These are phyloP conservation scores for Erodium moschatum DNA, from an alignment of 441 rosid genomes.

Conservation along the genomic window DNA sequence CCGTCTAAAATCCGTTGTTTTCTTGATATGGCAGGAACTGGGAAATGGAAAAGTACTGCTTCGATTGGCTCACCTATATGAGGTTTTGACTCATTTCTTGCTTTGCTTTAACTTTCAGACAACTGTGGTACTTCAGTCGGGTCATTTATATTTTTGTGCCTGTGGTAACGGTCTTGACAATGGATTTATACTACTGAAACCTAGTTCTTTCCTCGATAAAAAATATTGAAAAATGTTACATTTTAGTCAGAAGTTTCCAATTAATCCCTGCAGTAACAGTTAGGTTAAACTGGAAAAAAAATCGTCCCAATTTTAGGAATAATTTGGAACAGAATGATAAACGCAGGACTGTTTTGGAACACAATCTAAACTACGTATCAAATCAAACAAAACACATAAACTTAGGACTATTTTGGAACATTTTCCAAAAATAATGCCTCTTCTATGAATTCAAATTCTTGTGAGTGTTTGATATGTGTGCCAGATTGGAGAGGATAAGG, in stretches of 20 bases:
- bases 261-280: not conserved
- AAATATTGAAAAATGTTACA: not conserved
- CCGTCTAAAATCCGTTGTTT: conserved; percentile 8
- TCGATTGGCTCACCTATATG: conserved; percentile 63
- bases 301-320: too few relatives aligned
- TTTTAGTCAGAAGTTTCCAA: not conserved
- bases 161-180: too few relatives aligned
- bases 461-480: conserved; percentile 5
- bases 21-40: conserved; percentile 38
- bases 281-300: not conserved
- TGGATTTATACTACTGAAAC: not conserved
- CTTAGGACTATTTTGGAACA: not conserved
- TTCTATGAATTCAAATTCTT: conserved; percentile 5
- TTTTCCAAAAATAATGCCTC: not conserved
- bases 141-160: too few relatives aligned
- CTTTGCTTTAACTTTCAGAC: not conserved
- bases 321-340: too few relatives aligned
- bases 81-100: conserved; percentile 32
- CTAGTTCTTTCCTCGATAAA: not conserved
- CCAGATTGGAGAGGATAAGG: conserved; percentile 54
- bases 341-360: too few relatives aligned
- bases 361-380: too few relatives aligned
- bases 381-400: not conserved
- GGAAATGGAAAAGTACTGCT: conserved; percentile 49
- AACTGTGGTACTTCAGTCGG: not conserved